These are phyloP conservation scores for Colletotrichum musae DNA, from an alignment of 2,329 filamentous ascomycete genomes.

Conservation along the genomic window DNA sequence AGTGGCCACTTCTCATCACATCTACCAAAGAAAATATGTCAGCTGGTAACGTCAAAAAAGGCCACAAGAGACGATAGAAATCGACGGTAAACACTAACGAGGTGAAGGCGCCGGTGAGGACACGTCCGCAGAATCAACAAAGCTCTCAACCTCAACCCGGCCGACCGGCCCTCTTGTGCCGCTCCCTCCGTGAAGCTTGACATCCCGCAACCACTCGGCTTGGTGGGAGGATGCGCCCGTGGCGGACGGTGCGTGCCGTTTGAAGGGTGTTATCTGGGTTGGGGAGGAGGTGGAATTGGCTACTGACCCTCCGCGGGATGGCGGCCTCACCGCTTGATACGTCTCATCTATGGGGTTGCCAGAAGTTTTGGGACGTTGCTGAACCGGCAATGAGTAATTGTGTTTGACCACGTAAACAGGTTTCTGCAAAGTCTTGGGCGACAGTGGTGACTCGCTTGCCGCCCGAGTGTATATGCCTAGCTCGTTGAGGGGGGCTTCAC, in stretches of 20 bases:
- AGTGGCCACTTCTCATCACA: slow-evolving; percentile 39
- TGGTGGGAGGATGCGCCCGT: slow-evolving; percentile 19
- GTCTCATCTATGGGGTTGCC: slow-evolving; percentile 19
- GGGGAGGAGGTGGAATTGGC: slow-evolving; percentile 39
- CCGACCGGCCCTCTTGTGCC: slow-evolving; percentile 34
- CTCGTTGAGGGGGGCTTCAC: slow-evolving; percentile 13
- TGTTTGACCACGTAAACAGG: slow-evolving; percentile 44
- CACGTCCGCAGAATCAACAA: slow-evolving; percentile 33
- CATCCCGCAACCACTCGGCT: slow-evolving; percentile 24
- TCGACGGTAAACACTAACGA: slow-evolving; percentile 45
- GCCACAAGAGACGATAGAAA: slow-evolving; percentile 17
- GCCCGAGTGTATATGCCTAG: slow-evolving; percentile 30
- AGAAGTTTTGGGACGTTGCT: slow-evolving; percentile 34
- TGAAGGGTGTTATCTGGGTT: slow-evolving; percentile 36
- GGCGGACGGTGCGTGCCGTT: slow-evolving; percentile 26
- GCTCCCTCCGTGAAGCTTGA: slow-evolving; percentile 6
- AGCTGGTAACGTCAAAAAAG: not conserved
- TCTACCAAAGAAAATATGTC: slow-evolving; percentile 7
- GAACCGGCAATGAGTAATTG: slow-evolving; percentile 41
- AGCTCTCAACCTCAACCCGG: slow-evolving; percentile 40
- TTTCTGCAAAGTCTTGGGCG: slow-evolving; percentile 42
- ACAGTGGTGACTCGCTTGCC: slow-evolving; percentile 22
- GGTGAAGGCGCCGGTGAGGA: slow-evolving; percentile 43
- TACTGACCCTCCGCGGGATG: slow-evolving; percentile 42
- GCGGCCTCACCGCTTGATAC: slow-evolving; percentile 34